Evolutionary conservation across 2,329 filamentous ascomycete genomes (phyloP).

Genomic region (Clonostachys sp.): DNA sequence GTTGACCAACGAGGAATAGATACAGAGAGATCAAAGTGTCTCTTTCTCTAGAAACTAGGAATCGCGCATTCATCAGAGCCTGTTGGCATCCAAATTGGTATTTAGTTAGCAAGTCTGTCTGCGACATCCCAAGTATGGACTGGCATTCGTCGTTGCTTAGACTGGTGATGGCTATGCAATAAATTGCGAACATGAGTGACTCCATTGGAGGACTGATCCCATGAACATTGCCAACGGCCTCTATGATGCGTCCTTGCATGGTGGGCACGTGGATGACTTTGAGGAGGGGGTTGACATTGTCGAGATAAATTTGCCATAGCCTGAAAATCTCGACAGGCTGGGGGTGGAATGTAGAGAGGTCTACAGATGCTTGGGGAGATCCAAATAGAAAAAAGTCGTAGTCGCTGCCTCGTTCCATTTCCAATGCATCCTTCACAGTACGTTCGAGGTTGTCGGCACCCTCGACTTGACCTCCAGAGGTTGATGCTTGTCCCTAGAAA

Average conservation of each 20-base stretch:
- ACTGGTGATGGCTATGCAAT: slow-evolving; percentile 55
- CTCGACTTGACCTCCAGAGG: too few relatives aligned
- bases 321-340: slow-evolving; percentile 61
- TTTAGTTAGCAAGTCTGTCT: slow-evolving; percentile 29
- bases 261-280: slow-evolving; percentile 71
- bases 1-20: too few relatives aligned
- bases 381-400: too few relatives aligned
- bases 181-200: slow-evolving; percentile 61
- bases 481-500: too few relatives aligned
- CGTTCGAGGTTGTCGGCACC: too few relatives aligned
- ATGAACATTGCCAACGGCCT: slow-evolving; percentile 52
- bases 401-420: too few relatives aligned
- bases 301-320: slow-evolving; percentile 71
- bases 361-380: too few relatives aligned
- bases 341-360: slow-evolving; percentile 46
- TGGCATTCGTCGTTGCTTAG: slow-evolving; percentile 50
- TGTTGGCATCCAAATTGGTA: slow-evolving; percentile 47
- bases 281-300: slow-evolving; percentile 69
- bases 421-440: too few relatives aligned
- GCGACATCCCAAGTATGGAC: slow-evolving; percentile 30
- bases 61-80: slow-evolving; percentile 44
- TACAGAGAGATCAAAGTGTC: slow-evolving; percentile 41
- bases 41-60: slow-evolving; percentile 43
- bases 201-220: slow-evolving; percentile 53
- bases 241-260: slow-evolving; percentile 59